phyloP scores from a whole-genome alignment of 306 rosid genomes.

The Trifolium subterraneum region DNA sequence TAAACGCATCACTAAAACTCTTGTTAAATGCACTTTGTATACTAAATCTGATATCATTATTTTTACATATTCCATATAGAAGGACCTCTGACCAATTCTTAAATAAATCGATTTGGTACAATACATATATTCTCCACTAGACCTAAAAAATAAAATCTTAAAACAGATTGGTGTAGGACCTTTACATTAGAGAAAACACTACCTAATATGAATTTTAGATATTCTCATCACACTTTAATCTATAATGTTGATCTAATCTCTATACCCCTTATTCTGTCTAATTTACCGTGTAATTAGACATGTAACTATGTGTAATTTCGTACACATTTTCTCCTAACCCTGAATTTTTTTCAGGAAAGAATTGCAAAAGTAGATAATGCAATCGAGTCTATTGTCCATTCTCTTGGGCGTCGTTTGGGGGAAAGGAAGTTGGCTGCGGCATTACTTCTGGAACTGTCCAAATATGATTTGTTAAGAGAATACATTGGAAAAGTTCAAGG shows the following conservation, averaged over 20 bases:
- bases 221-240: not conserved
- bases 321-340: not conserved
- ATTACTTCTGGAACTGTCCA: constrained; percentile 67
- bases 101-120: not conserved
- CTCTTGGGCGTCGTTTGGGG: constrained; percentile 63
- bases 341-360: constrained; percentile 52
- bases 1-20: constrained; percentile 2
- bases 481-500: constrained; percentile 70
- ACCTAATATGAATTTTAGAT: not conserved
- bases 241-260: not conserved
- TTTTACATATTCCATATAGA: not conserved
- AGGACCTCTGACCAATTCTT: not conserved
- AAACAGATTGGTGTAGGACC: not conserved
- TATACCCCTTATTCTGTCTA: not conserved
- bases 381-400: constrained; percentile 63
- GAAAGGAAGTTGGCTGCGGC: constrained; percentile 67
- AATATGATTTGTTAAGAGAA: constrained; percentile 31
- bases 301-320: not conserved
- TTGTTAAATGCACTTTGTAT: not conserved
- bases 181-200: not conserved
- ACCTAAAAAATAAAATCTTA: not conserved
- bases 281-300: not conserved
- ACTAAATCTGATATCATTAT: constrained; percentile 13
- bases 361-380: constrained; percentile 57
- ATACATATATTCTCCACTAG: not conserved